Conservation (phyloP, 2,329 filamentous ascomycete species). For the Pseudogymnoascus destructans region DNA sequence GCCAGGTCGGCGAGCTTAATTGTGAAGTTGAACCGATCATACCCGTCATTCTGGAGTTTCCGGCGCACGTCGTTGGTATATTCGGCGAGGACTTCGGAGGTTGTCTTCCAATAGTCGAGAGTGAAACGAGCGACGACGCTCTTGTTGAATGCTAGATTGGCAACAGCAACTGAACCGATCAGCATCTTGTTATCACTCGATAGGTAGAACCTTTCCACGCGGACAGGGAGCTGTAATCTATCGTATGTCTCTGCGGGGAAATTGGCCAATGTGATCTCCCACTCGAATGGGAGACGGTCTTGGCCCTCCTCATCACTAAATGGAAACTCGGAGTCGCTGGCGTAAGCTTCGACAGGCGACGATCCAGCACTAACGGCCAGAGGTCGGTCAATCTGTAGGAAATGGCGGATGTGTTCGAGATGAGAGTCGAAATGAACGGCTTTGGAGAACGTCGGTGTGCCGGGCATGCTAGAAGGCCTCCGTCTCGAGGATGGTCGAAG, state of each 20-base stretch:
- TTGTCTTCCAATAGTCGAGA: slow-evolving; percentile 96
- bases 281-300: slow-evolving; percentile 50
- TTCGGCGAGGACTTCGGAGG: slow-evolving; percentile 84
- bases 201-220: slow-evolving; percentile 74
- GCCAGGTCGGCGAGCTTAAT: slow-evolving; percentile 86
- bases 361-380: slow-evolving; percentile 93
- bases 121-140: slow-evolving; percentile 85
- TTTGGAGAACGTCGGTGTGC: slow-evolving; percentile 89
- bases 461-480: slow-evolving; percentile 90
- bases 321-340: slow-evolving; percentile 80
- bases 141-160: slow-evolving; percentile 85
- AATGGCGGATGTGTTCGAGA: slow-evolving; percentile 90
- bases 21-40: slow-evolving; percentile 85
- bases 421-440: slow-evolving; percentile 98
- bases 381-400: slow-evolving; percentile 83
- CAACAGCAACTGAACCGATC: slow-evolving; percentile 69
- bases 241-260: slow-evolving; percentile 58
- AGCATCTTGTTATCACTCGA: slow-evolving; percentile 79
- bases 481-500: slow-evolving; percentile 64
- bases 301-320: slow-evolving; percentile 45
- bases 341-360: slow-evolving; percentile 78
- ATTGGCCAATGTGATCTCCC: slow-evolving; percentile 77
- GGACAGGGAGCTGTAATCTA: slow-evolving; percentile 54
- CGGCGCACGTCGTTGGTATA: slow-evolving; percentile 67
- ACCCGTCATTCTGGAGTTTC: slow-evolving; percentile 49